phyloP scores from a whole-genome alignment of 208 protist genomes.

The Polymyxa betae region DNA sequence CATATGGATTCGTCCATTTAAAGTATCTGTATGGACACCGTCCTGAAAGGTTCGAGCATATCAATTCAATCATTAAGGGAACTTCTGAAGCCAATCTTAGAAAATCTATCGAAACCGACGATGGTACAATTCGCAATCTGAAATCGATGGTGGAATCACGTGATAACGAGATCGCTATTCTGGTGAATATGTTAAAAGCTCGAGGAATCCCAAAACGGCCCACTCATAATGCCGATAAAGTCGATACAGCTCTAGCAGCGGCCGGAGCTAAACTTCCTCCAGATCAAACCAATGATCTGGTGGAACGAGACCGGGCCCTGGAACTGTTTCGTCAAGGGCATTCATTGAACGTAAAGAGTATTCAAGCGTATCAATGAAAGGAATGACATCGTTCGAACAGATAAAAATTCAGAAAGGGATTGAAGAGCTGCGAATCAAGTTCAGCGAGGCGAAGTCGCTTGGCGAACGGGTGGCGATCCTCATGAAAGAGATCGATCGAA shows the following conservation, averaged over 20 bases:
- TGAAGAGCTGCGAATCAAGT: slow-evolving; percentile 63
- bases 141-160: not conserved
- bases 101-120: not conserved
- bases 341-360: not conserved
- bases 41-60: not conserved
- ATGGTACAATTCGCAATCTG: not conserved
- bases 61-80: not conserved
- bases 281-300: not conserved
- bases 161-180: not conserved
- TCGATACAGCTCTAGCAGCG: slow-evolving; percentile 83
- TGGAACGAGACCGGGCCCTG: not conserved
- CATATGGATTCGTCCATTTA: not conserved
- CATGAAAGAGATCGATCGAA: slow-evolving; percentile 53
- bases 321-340: not conserved
- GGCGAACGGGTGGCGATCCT: slow-evolving; percentile 59
- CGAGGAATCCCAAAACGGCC: no score
- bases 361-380: no score
- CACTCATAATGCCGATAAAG: slow-evolving; percentile 75
- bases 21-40: not conserved
- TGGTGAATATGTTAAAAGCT: not conserved
- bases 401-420: slow-evolving; percentile 64
- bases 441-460: slow-evolving; percentile 62
- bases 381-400: slow-evolving; percentile 21
- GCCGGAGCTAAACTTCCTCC: slow-evolving; percentile 59
- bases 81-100: not conserved